A percentile compares a stretch with the other conserved stretches of the same genome.
Conservation (phyloP, 2,329 filamentous ascomycete species). For the Arthrobotrys sinensis region DNA sequence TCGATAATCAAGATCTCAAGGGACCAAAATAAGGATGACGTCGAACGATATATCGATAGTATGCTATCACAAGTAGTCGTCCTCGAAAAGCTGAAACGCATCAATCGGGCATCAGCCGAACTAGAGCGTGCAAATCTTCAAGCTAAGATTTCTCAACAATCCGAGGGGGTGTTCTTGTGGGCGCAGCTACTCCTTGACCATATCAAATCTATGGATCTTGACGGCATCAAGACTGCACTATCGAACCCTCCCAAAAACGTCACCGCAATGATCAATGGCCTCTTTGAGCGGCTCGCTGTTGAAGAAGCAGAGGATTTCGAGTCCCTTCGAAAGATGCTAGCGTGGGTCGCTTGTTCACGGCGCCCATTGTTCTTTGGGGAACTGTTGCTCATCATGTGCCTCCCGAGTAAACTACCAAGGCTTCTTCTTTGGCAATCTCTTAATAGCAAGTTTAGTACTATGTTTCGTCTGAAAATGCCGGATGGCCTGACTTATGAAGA, state of each 20-base stretch:
- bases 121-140: background rate
- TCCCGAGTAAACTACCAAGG: conserved; percentile 5
- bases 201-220: conserved; percentile 16
- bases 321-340: background rate
- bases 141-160: conserved; percentile 19
- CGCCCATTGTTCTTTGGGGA: conserved; percentile 19
- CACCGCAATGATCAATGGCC: conserved; percentile 1
- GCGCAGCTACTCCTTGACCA: conserved; percentile 7
- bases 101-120: background rate
- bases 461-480: conserved; percentile 2
- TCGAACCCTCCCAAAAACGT: conserved; percentile 8
- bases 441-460: background rate
- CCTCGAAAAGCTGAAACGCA: background rate
- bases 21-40: conserved; percentile 2
- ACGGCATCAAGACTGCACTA: conserved; percentile 3
- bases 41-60: conserved; percentile 10
- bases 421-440: conserved; percentile 18
- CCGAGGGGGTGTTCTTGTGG: conserved; percentile 2
- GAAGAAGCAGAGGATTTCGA: conserved; percentile 10
- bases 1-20: background rate
- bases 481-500: background rate
- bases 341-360: conserved; percentile 12
- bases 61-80: conserved; percentile 15
- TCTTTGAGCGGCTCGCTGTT: background rate
- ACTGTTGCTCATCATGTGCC: conserved; percentile 6